phyloP scores from a whole-genome alignment of 148 eudicot species.

The Amaranthus palmeri region DNA sequence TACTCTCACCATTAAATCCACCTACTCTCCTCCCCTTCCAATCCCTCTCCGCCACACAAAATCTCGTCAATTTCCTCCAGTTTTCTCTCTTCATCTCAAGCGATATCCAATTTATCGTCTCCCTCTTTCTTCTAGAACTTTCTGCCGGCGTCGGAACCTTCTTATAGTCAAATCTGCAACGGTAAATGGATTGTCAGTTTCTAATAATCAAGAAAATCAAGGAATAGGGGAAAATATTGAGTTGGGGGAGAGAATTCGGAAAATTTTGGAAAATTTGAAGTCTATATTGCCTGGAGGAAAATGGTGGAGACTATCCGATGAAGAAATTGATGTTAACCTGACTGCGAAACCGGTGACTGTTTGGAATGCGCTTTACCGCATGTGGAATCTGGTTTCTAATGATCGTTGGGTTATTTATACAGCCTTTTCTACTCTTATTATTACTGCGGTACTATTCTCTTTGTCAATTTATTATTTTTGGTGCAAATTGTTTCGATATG shows the following conservation, averaged over 20 bases:
- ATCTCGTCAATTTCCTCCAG: neutral
- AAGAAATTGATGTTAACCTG: constrained; percentile 30
- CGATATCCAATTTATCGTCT: constrained; percentile 12
- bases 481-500: neutral
- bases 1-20: constrained; percentile 16
- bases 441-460: constrained; percentile 68
- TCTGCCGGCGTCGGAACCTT: constrained; percentile 14
- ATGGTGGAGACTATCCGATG: constrained; percentile 79
- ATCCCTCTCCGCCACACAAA: constrained; percentile 8
- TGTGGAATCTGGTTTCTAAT: constrained; percentile 69
- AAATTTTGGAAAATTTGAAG: constrained; percentile 30
- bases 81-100: constrained; percentile 13
- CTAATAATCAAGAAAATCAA: constrained; percentile 2
- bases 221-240: constrained; percentile 19
- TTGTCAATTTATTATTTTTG: neutral
- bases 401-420: constrained; percentile 82
- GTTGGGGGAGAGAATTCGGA: constrained; percentile 29
- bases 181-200: constrained; percentile 38
- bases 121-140: neutral
- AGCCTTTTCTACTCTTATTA: constrained; percentile 72
- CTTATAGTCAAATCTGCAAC: constrained; percentile 37
- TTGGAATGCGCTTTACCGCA: constrained; percentile 62
- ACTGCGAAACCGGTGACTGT: constrained; percentile 85
- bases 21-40: constrained; percentile 8
- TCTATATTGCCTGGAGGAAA: constrained; percentile 72